Base-by-base conservation (phyloP, 225 moss, liverwort and hornwort species). In the Thuidium tamariscinum region DNA sequence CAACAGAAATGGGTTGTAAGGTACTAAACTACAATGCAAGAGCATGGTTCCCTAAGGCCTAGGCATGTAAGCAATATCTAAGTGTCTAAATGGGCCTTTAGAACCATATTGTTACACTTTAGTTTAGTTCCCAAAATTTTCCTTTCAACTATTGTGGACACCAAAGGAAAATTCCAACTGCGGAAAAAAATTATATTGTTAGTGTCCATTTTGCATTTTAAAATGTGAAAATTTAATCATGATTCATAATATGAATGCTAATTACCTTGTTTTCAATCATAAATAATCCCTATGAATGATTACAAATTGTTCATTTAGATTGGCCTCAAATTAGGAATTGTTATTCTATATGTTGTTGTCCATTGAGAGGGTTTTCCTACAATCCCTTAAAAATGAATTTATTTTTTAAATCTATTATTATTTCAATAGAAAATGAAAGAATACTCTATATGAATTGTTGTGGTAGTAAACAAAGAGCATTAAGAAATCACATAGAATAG, bases 261-360 rank as follows among this genome's bases (percentile, higher is more conserved):
- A 3, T 19, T 20, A 49, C 1, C 3, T 22, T 4, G 5, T 22
- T 51, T 51, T 8, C 13, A 52, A 9, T 52, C 2, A 71, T 2
- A 22, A 13, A n/a, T 34, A 75, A 29, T 11, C 4, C 13, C 13
- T 51, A 51, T 2, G 12, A 20, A 48, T 29, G 3, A 13, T 51
- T 51, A n/a, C 9, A 75, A 1, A 75, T 52, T n/a, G n/a, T 75
- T 22, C n/a, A n/a, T 52, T 14, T 2, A 16, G 1, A 54, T 76
- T 54, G 54, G 2, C 23, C 22, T n/a, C 4, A n/a, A 0, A 6
- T n/a, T 9, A 54, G 10, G 8, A 52, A 23, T 34, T 76, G 0
- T 54, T n/a, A 3, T 22, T 34, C 4, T 74, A 74, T 3, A 1
- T 8, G 5, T 22, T 34, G 15, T 14, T 25, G 19, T 18, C 42